These are phyloP conservation scores for Exophiala phaeomuriformis DNA, from an alignment of 2,329 filamentous ascomycete species.

Conservation along the genomic window DNA sequence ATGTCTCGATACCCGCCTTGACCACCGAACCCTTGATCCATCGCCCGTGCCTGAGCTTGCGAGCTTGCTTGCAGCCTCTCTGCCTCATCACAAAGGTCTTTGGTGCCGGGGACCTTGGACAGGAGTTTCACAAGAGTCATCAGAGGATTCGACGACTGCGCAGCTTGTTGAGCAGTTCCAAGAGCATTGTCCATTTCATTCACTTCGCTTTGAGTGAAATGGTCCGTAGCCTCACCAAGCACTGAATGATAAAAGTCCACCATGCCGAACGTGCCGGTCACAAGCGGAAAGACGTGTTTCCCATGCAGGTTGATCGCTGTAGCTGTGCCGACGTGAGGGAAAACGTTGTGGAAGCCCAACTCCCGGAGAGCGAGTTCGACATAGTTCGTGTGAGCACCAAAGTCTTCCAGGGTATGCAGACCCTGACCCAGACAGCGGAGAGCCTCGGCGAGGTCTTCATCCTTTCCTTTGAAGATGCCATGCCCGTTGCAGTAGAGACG, in stretches of 20 bases:
- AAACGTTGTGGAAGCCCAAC: slow-evolving; percentile 60
- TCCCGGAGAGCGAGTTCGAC: slow-evolving; percentile 70
- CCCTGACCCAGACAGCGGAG: slow-evolving; percentile 68
- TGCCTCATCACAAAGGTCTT: slow-evolving; percentile 60
- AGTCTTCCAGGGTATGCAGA: slow-evolving; percentile 73
- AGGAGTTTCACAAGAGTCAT: slow-evolving; percentile 65
- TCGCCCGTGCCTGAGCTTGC: slow-evolving; percentile 57
- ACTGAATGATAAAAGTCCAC: slow-evolving; percentile 81
- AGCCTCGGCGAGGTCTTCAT: slow-evolving; percentile 73
- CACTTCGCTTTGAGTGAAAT: slow-evolving; percentile 77
- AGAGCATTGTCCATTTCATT: slow-evolving; percentile 71
- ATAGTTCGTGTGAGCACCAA: slow-evolving; percentile 74
- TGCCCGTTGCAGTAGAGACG: slow-evolving; percentile 64
- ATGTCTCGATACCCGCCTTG: slow-evolving; percentile 26
- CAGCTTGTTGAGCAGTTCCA: slow-evolving; percentile 56
- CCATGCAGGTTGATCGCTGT: slow-evolving; percentile 61
- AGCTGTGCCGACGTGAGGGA: slow-evolving; percentile 62
- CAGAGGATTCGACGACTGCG: slow-evolving; percentile 39
- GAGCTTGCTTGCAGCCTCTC: slow-evolving; percentile 54
- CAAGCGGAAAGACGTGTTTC: slow-evolving; percentile 62
- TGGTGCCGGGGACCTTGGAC: slow-evolving; percentile 66
- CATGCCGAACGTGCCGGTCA: slow-evolving; percentile 67
- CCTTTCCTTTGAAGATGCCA: slow-evolving; percentile 53
- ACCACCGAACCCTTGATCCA: slow-evolving; percentile 36
- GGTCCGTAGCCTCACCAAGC: slow-evolving; percentile 67